Conservation (phyloP, 306 rosid genomes). For the Quercus wislizeni region DNA sequence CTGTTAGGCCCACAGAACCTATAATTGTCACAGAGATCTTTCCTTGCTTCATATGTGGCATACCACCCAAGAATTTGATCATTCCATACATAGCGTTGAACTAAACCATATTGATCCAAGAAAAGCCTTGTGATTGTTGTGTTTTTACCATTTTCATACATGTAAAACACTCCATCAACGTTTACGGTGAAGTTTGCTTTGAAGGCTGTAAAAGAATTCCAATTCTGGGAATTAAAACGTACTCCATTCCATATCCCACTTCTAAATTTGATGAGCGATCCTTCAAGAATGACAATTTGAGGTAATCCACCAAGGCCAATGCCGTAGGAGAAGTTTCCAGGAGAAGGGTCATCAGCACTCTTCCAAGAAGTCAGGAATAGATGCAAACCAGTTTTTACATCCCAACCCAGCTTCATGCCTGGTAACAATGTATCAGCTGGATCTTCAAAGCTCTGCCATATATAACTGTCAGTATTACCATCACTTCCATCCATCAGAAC, state of each 20-base stretch:
- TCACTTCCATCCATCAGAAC: constrained; percentile 23
- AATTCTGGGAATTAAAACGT: background rate
- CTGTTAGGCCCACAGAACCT: constrained; percentile 4
- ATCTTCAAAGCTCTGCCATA: constrained; percentile 35
- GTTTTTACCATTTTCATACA: no score
- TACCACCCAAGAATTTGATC: constrained; percentile 4
- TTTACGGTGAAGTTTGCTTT: no score
- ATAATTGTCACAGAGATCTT: constrained; percentile 30
- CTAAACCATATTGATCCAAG: no score
- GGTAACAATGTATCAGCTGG: constrained; percentile 28
- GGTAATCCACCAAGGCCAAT: constrained; percentile 24
- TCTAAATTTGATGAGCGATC: background rate
- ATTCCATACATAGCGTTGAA: constrained; percentile 11
- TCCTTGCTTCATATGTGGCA: constrained; percentile 15
- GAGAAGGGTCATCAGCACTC: constrained; percentile 29
- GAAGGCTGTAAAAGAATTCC: no score
- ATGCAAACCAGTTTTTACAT: constrained; percentile 5
- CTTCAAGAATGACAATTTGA: background rate
- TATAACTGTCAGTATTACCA: background rate
- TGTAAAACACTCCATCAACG: no score
- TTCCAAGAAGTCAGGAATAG: constrained; percentile 30
- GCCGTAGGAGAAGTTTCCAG: constrained; percentile 21
- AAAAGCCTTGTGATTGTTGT: no score
- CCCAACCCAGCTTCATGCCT: constrained; percentile 32
- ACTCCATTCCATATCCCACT: constrained; percentile 16